These are phyloP conservation scores for Nemania sp. DNA, from an alignment of 2,329 filamentous ascomycete species.

Conservation along the genomic window DNA sequence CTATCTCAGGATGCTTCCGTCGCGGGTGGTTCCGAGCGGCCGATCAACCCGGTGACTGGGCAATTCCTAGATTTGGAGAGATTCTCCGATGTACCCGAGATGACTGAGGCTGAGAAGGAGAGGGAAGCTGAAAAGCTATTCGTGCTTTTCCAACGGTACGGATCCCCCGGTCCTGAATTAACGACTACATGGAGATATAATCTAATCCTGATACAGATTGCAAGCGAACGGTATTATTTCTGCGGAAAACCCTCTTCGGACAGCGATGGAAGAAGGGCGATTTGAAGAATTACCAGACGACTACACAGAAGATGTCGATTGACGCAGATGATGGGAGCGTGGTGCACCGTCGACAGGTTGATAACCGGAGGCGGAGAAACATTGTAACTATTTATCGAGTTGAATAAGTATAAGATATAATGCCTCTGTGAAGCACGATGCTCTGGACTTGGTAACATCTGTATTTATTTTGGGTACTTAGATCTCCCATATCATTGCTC, in stretches of 20 bases:
- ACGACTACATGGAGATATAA: neutral
- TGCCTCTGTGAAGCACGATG: too few species aligned
- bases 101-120: conserved; percentile 92
- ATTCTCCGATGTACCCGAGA: conserved; percentile 64
- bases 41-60: conserved; percentile 84
- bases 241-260: conserved; percentile 70
- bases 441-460: too few species aligned
- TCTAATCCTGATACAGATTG: conserved; percentile 35
- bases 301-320: conserved; percentile 39
- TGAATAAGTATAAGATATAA: too few species aligned
- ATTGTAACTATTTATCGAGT: too few species aligned
- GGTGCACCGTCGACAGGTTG: neutral
- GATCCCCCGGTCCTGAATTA: neutral
- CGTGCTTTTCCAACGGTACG: conserved; percentile 85
- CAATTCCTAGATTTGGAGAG: conserved; percentile 75
- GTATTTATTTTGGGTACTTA: too few species aligned
- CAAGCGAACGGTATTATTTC: conserved; percentile 61
- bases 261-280: conserved; percentile 64
- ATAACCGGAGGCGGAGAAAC: too few species aligned
- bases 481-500: too few species aligned
- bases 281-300: conserved; percentile 62
- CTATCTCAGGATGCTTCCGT: conserved; percentile 68
- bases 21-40: conserved; percentile 40
- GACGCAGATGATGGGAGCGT: neutral
- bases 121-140: conserved; percentile 87